Percentiles rank a stretch among this genome's conserved stretches.
Conservation (phyloP, 192 early-diverging fungal species). For the Glomus cerebriforme region DNA sequence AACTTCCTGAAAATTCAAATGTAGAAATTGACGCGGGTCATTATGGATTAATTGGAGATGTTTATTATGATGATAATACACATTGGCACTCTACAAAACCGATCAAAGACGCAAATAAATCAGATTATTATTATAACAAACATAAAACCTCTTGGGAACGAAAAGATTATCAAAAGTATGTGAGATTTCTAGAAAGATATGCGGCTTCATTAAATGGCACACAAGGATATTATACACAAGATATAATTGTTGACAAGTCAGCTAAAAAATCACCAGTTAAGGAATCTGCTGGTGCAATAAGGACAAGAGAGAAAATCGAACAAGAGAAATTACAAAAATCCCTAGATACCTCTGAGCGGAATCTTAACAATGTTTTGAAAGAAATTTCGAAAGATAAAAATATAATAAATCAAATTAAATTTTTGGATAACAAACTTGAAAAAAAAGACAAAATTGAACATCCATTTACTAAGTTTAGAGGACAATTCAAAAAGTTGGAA, state of each 20-base stretch:
- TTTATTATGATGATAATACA: neutral
- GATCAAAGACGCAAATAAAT: neutral
- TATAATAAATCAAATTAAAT: neutral
- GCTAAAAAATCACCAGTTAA: neutral
- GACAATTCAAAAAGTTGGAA: constrained; percentile 23
- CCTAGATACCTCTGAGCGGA: neutral
- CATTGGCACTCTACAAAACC: neutral
- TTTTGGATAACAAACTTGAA: neutral
- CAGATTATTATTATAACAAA: neutral
- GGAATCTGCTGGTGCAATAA: neutral
- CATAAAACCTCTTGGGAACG: neutral
- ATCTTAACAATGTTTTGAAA: neutral
- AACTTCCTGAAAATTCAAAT: neutral
- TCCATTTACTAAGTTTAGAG: neutral
- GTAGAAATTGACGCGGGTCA: neutral
- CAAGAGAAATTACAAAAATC: neutral
- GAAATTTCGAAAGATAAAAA: neutral
- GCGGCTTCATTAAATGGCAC: constrained; percentile 17
- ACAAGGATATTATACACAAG: neutral
- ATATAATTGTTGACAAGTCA: neutral
- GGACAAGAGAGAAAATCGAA: neutral
- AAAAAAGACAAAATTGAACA: constrained; percentile 2
- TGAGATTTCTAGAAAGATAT: constrained; percentile 20
- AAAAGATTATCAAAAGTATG: constrained; percentile 21
- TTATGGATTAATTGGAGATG: neutral